These are phyloP conservation scores for Leccinum fallax DNA, from an alignment of 1,284 basidiomycete genomes.

Conservation along the genomic window DNA sequence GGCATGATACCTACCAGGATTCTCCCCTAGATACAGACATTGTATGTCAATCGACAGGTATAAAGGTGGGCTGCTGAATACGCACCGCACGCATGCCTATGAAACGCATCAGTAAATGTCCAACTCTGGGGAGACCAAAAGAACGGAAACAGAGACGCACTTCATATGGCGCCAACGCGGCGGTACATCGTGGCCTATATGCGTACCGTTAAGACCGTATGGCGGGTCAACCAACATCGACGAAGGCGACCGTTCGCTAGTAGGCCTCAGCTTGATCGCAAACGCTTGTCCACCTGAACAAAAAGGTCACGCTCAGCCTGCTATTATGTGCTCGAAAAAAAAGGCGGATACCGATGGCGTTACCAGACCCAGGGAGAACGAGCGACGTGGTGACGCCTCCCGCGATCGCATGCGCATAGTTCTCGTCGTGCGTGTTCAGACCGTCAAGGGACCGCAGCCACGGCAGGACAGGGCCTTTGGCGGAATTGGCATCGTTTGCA, in stretches of 20 bases:
- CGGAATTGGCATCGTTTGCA: slow-evolving; percentile 43
- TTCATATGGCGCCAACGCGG: slow-evolving; percentile 55
- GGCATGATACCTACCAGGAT: slow-evolving; percentile 18
- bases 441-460: slow-evolving; percentile 35
- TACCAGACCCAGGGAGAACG: slow-evolving; percentile 59
- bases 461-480: slow-evolving; percentile 44
- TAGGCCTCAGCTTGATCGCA: slow-evolving; percentile 50
- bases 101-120: background rate
- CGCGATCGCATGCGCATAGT: slow-evolving; percentile 28
- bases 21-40: slow-evolving; percentile 23
- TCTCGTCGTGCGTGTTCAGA: slow-evolving; percentile 36
- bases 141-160: slow-evolving; percentile 17
- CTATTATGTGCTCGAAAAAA: background rate
- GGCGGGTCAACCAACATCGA: slow-evolving; percentile 52
- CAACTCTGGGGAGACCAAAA: background rate
- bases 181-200: slow-evolving; percentile 31
- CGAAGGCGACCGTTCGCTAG: slow-evolving; percentile 44
- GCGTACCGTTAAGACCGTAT: slow-evolving; percentile 38
- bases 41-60: background rate
- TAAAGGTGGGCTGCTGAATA: background rate
- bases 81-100: slow-evolving; percentile 48
- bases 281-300: slow-evolving; percentile 50
- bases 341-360: slow-evolving; percentile 52
- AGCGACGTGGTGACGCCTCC: slow-evolving; percentile 72
- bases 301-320: slow-evolving; percentile 18